Percentiles rank a stretch among this genome's conserved stretches.
Evolutionary conservation across 225 moss, liverwort and hornwort species (phyloP).

Genomic region (Straminergon stramineum): DNA sequence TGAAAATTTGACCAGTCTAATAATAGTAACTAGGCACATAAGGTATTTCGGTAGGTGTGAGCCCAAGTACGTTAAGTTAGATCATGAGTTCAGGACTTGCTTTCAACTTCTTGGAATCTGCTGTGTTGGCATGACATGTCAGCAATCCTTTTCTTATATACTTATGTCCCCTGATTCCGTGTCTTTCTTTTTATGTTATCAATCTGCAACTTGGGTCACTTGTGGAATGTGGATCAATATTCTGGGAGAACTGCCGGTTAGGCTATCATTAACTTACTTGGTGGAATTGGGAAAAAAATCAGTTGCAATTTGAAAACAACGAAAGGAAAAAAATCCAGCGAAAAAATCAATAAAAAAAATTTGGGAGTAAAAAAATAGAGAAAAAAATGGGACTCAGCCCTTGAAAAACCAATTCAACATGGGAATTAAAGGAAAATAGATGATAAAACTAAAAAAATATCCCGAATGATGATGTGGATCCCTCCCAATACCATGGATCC

Average conservation of each 20-base stretch:
- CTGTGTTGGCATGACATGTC: neutral
- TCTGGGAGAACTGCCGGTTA: accelerated
- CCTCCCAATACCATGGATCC: too few species aligned
- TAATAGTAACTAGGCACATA: neutral
- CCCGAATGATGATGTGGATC: accelerated
- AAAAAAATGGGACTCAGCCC: accelerated
- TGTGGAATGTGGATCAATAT: neutral
- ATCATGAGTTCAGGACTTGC: neutral
- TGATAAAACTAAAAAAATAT: neutral
- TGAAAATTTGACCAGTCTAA: too few species aligned
- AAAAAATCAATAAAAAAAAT: neutral
- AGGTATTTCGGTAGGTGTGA: too few species aligned
- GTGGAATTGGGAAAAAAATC: neutral
- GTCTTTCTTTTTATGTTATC: too few species aligned
- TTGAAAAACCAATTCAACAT: accelerated
- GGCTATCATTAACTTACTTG: accelerated
- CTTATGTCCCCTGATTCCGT: neutral
- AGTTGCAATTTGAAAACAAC: neutral
- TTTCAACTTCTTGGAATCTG: neutral
- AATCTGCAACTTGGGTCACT: neutral
- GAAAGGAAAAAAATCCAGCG: accelerated
- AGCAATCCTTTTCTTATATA: neutral
- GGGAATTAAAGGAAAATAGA: too few species aligned
- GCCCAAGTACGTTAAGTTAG: too few species aligned
- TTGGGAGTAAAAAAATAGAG: too few species aligned